Base-by-base conservation (phyloP, 1,139 yeast species). In the Pichia inconspicua region DNA sequence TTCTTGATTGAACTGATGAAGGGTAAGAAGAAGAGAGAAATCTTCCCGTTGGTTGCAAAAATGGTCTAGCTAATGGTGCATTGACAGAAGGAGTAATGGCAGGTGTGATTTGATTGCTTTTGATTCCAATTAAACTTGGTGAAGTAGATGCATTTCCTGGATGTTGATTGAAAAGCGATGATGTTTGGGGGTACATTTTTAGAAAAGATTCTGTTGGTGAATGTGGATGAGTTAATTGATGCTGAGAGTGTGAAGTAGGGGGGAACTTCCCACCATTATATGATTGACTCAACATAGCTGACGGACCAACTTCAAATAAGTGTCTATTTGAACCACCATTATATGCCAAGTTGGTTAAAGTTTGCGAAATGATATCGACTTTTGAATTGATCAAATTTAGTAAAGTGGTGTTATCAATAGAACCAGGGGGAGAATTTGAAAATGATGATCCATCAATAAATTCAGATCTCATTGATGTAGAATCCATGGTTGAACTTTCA, bases 11-110 rank as follows among this genome's bases (percentile, higher is more conserved):
- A 30, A 19, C 27, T 14, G 42, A 32, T 40, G 14, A 5, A 32
- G 17, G 34, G n/a, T 28, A 27, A 2, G 12, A 17, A 37, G 37
- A 32, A 11, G 40, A 17, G 14, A 41, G 14, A 10, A 45, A 28
- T 15, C 31, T 43, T 31, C 14, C 41, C 10, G 44, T 8, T 25
- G 48, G 31, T 25, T 43, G 43, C 17, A 48, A 46, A 35, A 43
- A 46, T 19, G 53, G 48, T 27, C 53, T 50, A 10, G 53, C 50
- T n/a, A 49, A 39, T 17, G 53, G 50, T 8, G 53, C 48, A 30
- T 19, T 42, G n/a, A 44, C 22, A 4, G 46, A n/a, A 15, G 41
- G 36, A 14, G 17, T 22, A 8, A 45, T 19, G 6, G 27, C 25
- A 15, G 42, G 25, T 27, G 42, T n/a, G 3, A 14, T 2, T 2